phyloP scores from a whole-genome alignment of 2,329 filamentous ascomycete genomes.

The Cadophora malorum region DNA sequence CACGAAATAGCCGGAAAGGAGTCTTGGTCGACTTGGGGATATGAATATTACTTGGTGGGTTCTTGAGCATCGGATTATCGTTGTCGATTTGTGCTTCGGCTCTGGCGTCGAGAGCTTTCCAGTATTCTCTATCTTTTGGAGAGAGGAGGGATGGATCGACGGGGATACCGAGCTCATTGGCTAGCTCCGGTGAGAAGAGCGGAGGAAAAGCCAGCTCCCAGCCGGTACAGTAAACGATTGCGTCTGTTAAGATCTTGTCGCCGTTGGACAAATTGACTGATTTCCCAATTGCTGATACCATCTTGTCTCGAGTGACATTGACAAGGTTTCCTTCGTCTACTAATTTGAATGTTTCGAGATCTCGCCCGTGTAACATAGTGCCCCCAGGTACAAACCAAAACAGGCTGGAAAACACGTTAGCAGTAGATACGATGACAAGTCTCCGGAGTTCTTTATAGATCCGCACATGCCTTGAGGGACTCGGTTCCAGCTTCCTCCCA shows the following conservation, averaged over 20 bases:
- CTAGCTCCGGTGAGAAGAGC: conserved; percentile 20
- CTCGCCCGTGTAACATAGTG: conserved; percentile 23
- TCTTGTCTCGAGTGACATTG: conserved; percentile 13
- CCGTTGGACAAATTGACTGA: conserved; percentile 52
- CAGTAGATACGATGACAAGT: not conserved
- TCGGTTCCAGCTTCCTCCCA: conserved; percentile 23
- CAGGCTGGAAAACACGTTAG: conserved; percentile 2
- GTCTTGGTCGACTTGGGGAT: not conserved
- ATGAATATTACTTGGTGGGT: conserved; percentile 18
- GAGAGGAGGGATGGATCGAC: not conserved
- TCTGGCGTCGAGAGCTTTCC: conserved; percentile 17
- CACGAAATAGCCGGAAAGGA: conserved; percentile 24
- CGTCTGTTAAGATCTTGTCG: conserved; percentile 54
- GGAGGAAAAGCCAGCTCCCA: conserved; percentile 51
- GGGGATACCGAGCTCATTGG: conserved; percentile 24
- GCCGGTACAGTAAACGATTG: conserved; percentile 61
- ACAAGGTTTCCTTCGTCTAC: conserved; percentile 26
- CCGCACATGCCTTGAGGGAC: conserved; percentile 12
- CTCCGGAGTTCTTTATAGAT: not conserved
- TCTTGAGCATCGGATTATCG: conserved; percentile 22
- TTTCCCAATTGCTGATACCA: conserved; percentile 16
- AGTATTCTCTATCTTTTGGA: conserved; percentile 18
- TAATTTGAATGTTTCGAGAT: conserved; percentile 24
- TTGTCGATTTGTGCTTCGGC: conserved; percentile 19
- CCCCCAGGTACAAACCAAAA: conserved; percentile 28